Evolutionary conservation across 164 flowering plant species (phyloP).

Genomic region (Piper longum): DNA sequence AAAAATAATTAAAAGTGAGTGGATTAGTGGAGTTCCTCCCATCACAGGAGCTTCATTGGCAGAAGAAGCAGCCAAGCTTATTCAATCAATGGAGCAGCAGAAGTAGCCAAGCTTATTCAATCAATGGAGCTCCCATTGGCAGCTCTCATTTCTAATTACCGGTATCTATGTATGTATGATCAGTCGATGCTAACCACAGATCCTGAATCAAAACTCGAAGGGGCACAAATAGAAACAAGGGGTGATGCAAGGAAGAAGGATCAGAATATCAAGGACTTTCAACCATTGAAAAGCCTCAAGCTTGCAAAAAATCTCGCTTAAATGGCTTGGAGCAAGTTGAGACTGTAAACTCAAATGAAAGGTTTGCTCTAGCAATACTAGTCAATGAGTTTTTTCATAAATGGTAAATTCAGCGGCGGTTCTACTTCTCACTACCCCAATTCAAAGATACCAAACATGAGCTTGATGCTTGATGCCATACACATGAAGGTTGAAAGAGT

Average conservation of each 20-base stretch:
- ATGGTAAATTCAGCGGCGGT: no score
- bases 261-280: background rate
- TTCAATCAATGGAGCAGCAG: constrained; percentile 56
- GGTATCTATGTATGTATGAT: constrained; percentile 90
- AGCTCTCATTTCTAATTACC: constrained; percentile 60
- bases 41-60: constrained; percentile 40
- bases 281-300: background rate
- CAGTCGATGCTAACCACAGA: constrained; percentile 40
- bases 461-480: no score
- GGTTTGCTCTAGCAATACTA: no score
- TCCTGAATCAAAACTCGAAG: constrained; percentile 69
- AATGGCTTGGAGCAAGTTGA: background rate
- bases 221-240: constrained; percentile 19
- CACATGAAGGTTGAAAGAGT: no score
- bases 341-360: no score
- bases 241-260: constrained; percentile 6
- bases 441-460: no score
- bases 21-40: constrained; percentile 37
- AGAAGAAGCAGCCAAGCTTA: constrained; percentile 79
- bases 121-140: constrained; percentile 93
- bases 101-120: constrained; percentile 87
- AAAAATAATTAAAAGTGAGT: background rate
- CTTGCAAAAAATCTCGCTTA: background rate
- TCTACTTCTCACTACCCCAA: no score
- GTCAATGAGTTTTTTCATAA: no score